phyloP scores from a whole-genome alignment of 306 rosid species.

The Morella rubra region DNA sequence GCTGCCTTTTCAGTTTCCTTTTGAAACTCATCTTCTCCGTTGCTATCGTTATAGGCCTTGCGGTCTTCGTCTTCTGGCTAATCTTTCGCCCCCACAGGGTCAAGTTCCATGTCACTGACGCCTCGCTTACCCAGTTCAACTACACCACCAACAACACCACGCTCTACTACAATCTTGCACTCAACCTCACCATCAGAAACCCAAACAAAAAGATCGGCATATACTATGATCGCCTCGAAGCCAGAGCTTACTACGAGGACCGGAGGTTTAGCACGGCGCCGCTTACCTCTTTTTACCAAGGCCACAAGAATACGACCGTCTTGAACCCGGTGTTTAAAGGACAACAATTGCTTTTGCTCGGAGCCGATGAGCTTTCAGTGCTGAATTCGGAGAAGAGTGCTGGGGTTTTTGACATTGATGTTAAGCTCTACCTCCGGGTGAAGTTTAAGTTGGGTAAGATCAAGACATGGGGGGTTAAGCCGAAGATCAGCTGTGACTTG shows the following conservation, averaged over 20 bases:
- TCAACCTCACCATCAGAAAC: slow-evolving; percentile 56
- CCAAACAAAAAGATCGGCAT: slow-evolving; percentile 49
- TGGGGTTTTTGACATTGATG: slow-evolving; percentile 40
- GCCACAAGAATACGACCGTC: slow-evolving; percentile 35
- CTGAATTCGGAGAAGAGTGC: slow-evolving; percentile 27
- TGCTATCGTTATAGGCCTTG: slow-evolving; percentile 28
- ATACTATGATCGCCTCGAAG: slow-evolving; percentile 52
- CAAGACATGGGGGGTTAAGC: slow-evolving; percentile 34
- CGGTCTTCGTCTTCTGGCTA: slow-evolving; percentile 40
- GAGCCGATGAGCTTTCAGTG: background rate
- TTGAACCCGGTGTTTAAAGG: slow-evolving; percentile 34
- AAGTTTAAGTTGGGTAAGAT: slow-evolving; percentile 40
- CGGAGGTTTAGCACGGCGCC: slow-evolving; percentile 27
- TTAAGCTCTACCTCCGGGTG: slow-evolving; percentile 36
- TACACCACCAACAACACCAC: slow-evolving; percentile 28
- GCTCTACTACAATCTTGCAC: slow-evolving; percentile 45
- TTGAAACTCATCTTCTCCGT: slow-evolving; percentile 17
- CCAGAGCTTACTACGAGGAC: slow-evolving; percentile 39
- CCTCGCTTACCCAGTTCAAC: slow-evolving; percentile 37
- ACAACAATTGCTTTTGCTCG: slow-evolving; percentile 14
- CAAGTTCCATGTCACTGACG: slow-evolving; percentile 41
- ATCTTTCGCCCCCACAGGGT: slow-evolving; percentile 42
- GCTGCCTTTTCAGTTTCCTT: slow-evolving; percentile 37
- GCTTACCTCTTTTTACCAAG: slow-evolving; percentile 40
- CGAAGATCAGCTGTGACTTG: slow-evolving; percentile 46